Base-by-base conservation (phyloP, 345 rosid genomes). In the Salix brachista region DNA sequence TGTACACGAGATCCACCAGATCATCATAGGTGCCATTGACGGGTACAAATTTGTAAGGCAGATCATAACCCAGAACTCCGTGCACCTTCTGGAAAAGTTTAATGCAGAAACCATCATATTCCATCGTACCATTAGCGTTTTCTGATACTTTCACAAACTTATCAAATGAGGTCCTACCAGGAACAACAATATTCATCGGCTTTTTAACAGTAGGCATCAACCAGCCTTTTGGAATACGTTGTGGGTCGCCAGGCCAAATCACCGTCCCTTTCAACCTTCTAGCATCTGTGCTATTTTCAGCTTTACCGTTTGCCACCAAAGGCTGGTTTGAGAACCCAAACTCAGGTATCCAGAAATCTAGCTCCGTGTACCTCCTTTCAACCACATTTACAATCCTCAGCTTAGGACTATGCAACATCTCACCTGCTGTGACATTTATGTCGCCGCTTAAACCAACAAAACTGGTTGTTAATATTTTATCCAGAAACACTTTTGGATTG, bases 141-240 rank as follows among this genome's bases (percentile, higher is more conserved):
- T 19, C 21, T 14, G 30, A 77, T 48, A 83, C 85, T 73, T 71
- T 85, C 16, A 87, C 90, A 52, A 90, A 90, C 75, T 61, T 83
- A 42, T 83, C 77, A 16, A 90, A 88, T 11, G 82, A 23, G 1
- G 89, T 85, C 42, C 75, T 81, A 1, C 60, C 80, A 1, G 91
- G 91, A 70, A 90, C 87, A 54, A 84, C 93, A 17, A 90, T 85
- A 16, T 4, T 72, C 88, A 89, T 56, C 6, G 71, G 85, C n/a
- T 76, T 81, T 3, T 25, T 28, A 19, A 56, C 4, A 0, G 83
- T 77, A 7, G 85, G 89, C 85, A 80, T 82, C 66, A 73, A 73
- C 82, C 85, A 83, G 17, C 90, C 89, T 80, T 81, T 83, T 0
- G 89, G 87, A 30, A 30, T 72, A 39, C 21, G 17, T 18, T 68